These are phyloP conservation scores for Glomus cerebriforme DNA, from an alignment of 192 early-diverging fungal species.

Conservation along the genomic window DNA sequence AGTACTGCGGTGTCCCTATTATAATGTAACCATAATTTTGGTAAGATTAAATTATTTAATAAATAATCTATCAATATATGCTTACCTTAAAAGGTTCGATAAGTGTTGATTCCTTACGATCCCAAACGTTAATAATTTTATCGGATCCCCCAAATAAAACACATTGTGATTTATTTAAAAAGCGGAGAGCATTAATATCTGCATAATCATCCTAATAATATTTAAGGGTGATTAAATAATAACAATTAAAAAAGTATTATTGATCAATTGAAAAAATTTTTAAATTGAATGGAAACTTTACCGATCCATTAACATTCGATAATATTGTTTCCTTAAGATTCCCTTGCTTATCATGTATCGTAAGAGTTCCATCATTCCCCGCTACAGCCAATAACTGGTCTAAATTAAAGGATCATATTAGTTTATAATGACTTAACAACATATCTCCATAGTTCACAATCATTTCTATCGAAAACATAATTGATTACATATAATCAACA, in stretches of 20 bases:
- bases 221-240: not conserved
- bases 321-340: conserved; percentile 10
- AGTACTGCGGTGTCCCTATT: conserved; percentile 32
- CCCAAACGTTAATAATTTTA: conserved; percentile 32
- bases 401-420: not conserved
- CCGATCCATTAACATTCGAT: not conserved
- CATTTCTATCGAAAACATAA: not conserved
- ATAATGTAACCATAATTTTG: not conserved
- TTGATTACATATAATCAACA: too few species aligned
- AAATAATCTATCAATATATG: not conserved
- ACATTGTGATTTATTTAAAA: conserved; percentile 24
- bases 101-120: conserved; percentile 25
- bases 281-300: not conserved
- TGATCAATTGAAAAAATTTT: not conserved
- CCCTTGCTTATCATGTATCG: conserved; percentile 28
- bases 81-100: conserved; percentile 29
- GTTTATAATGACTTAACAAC: not conserved
- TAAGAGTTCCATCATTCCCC: conserved; percentile 16
- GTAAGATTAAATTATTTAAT: not conserved
- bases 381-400: conserved; percentile 13
- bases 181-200: conserved; percentile 19
- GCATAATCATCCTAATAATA: conserved; percentile 3
- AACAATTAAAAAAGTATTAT: not conserved
- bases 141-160: conserved; percentile 34
- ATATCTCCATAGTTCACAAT: too few species aligned